Conservation (phyloP, 257 asterid genomes). For the Primulina tabacum region DNA sequence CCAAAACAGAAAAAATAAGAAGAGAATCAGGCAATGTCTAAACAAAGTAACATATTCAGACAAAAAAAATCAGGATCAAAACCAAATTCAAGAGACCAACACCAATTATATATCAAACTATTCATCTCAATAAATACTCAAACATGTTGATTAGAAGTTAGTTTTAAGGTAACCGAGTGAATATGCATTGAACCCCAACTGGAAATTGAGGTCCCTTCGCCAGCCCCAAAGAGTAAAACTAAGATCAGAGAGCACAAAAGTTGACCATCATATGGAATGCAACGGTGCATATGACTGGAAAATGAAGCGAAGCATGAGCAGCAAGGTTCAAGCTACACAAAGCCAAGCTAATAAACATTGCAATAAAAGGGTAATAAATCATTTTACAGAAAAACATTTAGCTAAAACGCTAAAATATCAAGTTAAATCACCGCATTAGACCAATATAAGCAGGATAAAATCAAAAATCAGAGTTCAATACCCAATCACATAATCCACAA, state of each 20-base stretch:
- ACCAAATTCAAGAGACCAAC: neutral
- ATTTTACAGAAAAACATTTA: neutral
- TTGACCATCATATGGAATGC: constrained; percentile 3
- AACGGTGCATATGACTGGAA: neutral
- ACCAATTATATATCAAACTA: neutral
- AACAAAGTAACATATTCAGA: neutral
- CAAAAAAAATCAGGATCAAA: neutral
- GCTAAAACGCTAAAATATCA: neutral
- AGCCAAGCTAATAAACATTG: neutral
- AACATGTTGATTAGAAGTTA: neutral
- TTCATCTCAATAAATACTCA: constrained; percentile 4
- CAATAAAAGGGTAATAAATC: too few relatives aligned
- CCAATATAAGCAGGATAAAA: neutral
- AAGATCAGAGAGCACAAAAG: neutral
- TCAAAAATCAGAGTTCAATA: constrained; percentile 16
- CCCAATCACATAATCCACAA: constrained; percentile 11
- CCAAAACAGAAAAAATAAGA: constrained; percentile 14
- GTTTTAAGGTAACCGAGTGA: constrained; percentile 7
- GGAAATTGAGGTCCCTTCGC: neutral
- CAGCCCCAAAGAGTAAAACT: neutral
- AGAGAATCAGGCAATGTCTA: constrained; percentile 16
- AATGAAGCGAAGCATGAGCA: neutral
- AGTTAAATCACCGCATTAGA: constrained; percentile 28
- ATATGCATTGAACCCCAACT: neutral
- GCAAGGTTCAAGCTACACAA: neutral